Conservation (phyloP, 1,139 yeast species). For the Blastobotrys malaysiensis region DNA sequence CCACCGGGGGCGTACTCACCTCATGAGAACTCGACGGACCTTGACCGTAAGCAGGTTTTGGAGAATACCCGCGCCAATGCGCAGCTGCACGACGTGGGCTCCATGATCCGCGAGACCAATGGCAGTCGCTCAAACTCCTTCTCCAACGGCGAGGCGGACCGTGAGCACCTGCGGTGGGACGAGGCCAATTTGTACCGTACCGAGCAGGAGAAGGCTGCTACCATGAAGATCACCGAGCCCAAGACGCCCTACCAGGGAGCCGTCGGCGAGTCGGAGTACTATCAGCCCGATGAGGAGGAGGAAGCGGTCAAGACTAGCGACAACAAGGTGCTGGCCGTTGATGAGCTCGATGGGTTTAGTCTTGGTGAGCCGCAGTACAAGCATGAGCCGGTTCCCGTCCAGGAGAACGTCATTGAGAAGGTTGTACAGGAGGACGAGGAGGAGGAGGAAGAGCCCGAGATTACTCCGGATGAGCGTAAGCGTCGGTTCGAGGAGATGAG, state of each 20-base stretch:
- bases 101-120: constrained; percentile 14
- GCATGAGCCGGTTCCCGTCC: constrained; percentile 19
- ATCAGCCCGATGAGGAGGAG: constrained; percentile 64
- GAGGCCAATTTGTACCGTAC: constrained; percentile 61
- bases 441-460: constrained; percentile 37
- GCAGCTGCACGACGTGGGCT: constrained; percentile 32
- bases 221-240: constrained; percentile 90
- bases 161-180: constrained; percentile 49
- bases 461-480: constrained; percentile 59
- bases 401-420: constrained; percentile 26
- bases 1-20: constrained; percentile 25
- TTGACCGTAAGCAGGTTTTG: constrained; percentile 43
- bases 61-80: constrained; percentile 45
- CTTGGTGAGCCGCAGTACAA: constrained; percentile 47
- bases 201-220: constrained; percentile 65
- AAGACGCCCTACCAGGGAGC: constrained; percentile 97
- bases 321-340: constrained; percentile 29
- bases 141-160: not conserved
- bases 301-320: constrained; percentile 40
- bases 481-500: constrained; percentile 67
- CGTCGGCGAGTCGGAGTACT: constrained; percentile 81
- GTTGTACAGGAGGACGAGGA: constrained; percentile 36
- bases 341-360: constrained; percentile 42
- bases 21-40: not conserved
- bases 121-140: not conserved